Evolutionary conservation across 805 yeast species (phyloP).

Genomic region (Candida boidinii): DNA sequence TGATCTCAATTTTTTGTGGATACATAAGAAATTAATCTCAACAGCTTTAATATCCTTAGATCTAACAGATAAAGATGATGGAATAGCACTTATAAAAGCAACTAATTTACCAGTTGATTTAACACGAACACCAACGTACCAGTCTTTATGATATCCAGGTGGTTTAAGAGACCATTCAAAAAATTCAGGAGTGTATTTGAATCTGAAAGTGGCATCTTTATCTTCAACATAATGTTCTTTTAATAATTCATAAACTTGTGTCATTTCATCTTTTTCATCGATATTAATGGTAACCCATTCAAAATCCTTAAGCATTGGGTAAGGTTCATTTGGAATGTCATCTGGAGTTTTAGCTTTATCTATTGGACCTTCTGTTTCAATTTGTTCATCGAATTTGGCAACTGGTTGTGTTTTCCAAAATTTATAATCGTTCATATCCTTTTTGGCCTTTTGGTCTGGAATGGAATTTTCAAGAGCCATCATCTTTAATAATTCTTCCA

Average conservation of each 20-base stretch:
- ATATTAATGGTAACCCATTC: conserved; percentile 84
- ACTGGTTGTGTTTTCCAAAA: conserved; percentile 99
- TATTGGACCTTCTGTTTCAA: conserved; percentile 73
- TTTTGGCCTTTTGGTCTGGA: conserved; percentile 49
- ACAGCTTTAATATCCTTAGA: conserved; percentile 48
- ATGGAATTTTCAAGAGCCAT: conserved; percentile 46
- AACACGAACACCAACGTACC: conserved; percentile 93
- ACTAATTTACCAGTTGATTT: conserved; percentile 67
- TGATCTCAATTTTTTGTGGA: conserved; percentile 88
- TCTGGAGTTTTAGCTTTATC: conserved; percentile 58
- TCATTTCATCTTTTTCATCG: conserved; percentile 42
- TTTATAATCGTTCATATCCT: conserved; percentile 80
- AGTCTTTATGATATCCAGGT: conserved; percentile 84
- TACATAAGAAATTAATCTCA: conserved; percentile 89
- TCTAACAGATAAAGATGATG: conserved; percentile 55
- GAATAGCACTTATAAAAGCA: conserved; percentile 90
- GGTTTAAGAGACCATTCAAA: conserved; percentile 90
- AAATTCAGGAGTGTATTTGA: conserved; percentile 77
- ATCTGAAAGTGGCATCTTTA: conserved; percentile 83
- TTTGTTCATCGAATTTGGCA: conserved; percentile 59
- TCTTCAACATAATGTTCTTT: conserved; percentile 94
- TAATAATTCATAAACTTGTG: conserved; percentile 71
- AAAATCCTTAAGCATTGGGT: conserved; percentile 66
- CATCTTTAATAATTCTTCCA: conserved; percentile 53
- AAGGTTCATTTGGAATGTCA: conserved; percentile 65